Evolutionary conservation across 495 filamentous ascomycete genomes (phyloP), one percentile per base, ranked within the genome.

Genomic region (Podospora bellae-mahoneyi): DNA sequence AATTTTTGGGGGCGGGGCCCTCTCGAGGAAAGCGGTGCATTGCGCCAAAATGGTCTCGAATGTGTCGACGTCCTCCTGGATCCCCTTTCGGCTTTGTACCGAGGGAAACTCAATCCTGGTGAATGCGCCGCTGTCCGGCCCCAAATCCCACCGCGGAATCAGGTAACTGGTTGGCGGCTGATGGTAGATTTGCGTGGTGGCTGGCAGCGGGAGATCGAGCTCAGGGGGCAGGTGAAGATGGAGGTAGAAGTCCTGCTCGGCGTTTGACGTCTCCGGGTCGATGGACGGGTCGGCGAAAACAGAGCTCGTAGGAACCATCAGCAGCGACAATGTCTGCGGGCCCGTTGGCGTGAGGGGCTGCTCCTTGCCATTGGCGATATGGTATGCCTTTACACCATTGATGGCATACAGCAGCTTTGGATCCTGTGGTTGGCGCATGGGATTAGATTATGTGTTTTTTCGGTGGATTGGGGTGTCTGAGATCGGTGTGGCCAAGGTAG

Each of bases 41-140:
- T 97, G 93, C 30, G 93, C 93, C 54, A 97, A 84, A 65, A 97
- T 97, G 3, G 93, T 97, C 82, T 97, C 93, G 74, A 97, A 97
- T 0, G 93, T 97, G 77, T 97, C 93, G 28, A 97, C 84, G 77
- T 97, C 93, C 73, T 97, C 93, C 78, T 97, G 93, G 3, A 90
- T 87, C 28, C 89, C 88, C 64, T 86, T 87, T 44, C 85, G 83
- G 62, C 82, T 84, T 13, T 92, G 91, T 10, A 92, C 83, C 4
- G 84, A 75, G 2, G 93, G 93, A 69, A 97, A 96, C 76, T 96
- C 90, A 71, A 97, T 92, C 34, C 91, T 85, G 32, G 93, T 96
- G 73, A 97, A 97, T 9, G 92, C 92, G 67, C 92, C 92, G 69
- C 87, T 89, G 27, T 94, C 92, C 3, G 90, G 91, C 18, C 92